Base-by-base conservation (phyloP, 768 basidiomycete genomes). In the Lepiota venenata region DNA sequence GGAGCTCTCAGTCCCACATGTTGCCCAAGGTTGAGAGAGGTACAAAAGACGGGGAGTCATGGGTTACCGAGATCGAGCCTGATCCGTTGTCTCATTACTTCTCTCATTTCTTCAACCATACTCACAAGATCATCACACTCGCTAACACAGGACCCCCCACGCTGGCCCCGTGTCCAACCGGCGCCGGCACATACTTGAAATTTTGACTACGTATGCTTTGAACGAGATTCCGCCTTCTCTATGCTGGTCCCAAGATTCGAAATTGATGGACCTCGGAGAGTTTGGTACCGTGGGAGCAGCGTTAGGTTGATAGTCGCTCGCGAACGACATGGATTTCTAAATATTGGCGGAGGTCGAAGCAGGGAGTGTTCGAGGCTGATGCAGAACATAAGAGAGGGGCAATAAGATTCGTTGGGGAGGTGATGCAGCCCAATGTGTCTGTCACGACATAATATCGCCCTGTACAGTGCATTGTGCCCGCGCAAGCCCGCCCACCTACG, bases 261-360 rank as follows among this genome's bases (percentile, higher is more conserved):
- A 50, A 80, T 98, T 55, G 89, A 88, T 38, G 72, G 68, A 7
- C 77, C 82, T 14, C 86, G 11, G 66, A 73, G 4, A 47, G 12
- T 3, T 71, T 75, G 37, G 93, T 92, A 9, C 92, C 92, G 96
- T 67, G 91, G 91, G n/a, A 83, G 90, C 46, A 94, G 89, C 62
- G 84, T 98, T 2, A 70, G 0, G 72, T 68, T 50, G 66, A 79
- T 48, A 78, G 27, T 6, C 42, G 41, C 20, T 46, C 46, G 16
- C 80, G 77, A 46, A 91, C 92, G 18, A 98, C 96, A 93, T 64
- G 97, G 97, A 4, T 99, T 99, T 69, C 76, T 99, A 60, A 96
- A 99, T 67, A 99, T 98, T 97, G 97, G 97, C 50, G 96, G 97
- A 20, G 97, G n/a, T 98, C 95, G 14, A 98, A 96, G 8, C 97